These are phyloP conservation scores for Saraca asoca DNA, from an alignment of 331 rosid species.

Conservation along the genomic window DNA sequence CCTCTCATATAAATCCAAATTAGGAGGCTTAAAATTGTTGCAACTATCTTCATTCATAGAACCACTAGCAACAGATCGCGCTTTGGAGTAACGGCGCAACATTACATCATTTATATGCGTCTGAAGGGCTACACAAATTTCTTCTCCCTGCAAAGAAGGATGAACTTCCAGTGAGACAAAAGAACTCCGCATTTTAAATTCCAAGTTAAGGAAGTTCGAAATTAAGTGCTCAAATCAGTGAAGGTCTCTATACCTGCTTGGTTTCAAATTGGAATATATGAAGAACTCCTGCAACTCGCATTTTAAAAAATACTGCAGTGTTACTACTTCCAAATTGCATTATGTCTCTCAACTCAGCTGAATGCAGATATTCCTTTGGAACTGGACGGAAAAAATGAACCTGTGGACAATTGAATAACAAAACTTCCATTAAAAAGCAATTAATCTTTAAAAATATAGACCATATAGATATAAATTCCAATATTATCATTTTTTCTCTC, in stretches of 20 bases:
- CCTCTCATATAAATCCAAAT: conserved; percentile 60
- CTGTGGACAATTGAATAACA: conserved; percentile 42
- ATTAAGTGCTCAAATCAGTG: conserved; percentile 13
- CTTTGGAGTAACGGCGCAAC: conserved; percentile 89
- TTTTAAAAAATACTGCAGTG: conserved; percentile 92
- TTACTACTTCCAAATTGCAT: conserved; percentile 99
- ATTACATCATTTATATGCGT: conserved; percentile 94
- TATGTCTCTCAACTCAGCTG: conserved; percentile 95
- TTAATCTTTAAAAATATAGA: neutral
- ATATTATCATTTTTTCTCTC: conserved; percentile 16
- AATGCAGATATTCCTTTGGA: conserved; percentile 93
- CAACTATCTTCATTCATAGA: conserved; percentile 63
- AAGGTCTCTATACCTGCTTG: conserved; percentile 67
- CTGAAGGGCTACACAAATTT: conserved; percentile 95
- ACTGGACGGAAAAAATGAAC: conserved; percentile 95
- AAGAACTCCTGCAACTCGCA: conserved; percentile 98
- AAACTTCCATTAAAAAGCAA: conserved; percentile 11
- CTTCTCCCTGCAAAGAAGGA: conserved; percentile 74
- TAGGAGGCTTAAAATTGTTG: conserved; percentile 53
- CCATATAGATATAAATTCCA: neutral
- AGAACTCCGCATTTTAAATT: conserved; percentile 4
- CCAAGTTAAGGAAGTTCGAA: conserved; percentile 7
- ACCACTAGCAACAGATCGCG: conserved; percentile 53
- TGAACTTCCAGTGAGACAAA: conserved; percentile 21
- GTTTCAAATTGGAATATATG: conserved; percentile 97